Evolutionary conservation across 305 asterid genomes (phyloP), one percentile per base, ranked within the genome.

Genomic region (Nicotiana rustica): DNA sequence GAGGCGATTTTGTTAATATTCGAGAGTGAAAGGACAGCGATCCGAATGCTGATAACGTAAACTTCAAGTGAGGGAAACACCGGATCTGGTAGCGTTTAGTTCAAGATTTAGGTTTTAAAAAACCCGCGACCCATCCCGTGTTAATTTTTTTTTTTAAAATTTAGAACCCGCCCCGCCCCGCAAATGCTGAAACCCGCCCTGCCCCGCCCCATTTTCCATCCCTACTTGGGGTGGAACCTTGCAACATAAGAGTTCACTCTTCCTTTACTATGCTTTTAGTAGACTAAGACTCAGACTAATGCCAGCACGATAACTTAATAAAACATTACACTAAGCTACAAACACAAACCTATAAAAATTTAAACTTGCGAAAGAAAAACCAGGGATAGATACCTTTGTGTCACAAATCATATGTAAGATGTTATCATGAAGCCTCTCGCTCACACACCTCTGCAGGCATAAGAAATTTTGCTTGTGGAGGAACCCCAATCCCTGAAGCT

Each of bases 1-100:
- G 85, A 83, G 78, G 60, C 78, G 10, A 10, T 61, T 80, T 44
- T 13, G 82, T 70, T 73, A 82, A 82, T 84, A 84, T 82, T 65
- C 15, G 31, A 62, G 36, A 31, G 36, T 15, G 35, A 21, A 29
- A 8, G 17, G 3, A 62, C 33, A 65, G 8, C 19, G 33, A 62
- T 64, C 59, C 18, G 69, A 41, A 76, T 68, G 36, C 75, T 31
- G 86, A 62, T 85, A 81, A 87, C 88, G 86, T 87, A 80, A 29
- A 65, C 67, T 86, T 82, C 29, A 86, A 84, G 84, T 17, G 87
- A 84, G 62, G 64, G 79, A 62, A 76, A 47, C 35, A 6, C 10
- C 59, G 66, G 17, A 56, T 25, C 25, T 25, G 25, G 25, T 25
- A 25, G 25, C 25, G 25, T 25, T 25, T 25, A 25, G 25, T 25